These are phyloP conservation scores for Psophocarpus tetragonolobus DNA, from an alignment of 306 rosid genomes.

Conservation along the genomic window DNA sequence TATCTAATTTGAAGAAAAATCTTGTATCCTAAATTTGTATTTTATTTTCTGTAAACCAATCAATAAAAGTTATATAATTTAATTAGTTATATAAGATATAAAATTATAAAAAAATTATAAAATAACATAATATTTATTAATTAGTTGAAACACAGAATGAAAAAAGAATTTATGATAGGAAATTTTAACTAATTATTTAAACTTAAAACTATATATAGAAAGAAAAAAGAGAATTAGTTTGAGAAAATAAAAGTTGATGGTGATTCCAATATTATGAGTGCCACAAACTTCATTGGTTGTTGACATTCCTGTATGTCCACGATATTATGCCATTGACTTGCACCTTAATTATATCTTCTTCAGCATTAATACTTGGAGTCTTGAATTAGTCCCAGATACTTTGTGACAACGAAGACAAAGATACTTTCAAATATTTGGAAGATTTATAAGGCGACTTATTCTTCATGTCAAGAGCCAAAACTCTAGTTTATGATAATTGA, in stretches of 20 bases:
- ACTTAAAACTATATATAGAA: no score
- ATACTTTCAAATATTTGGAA: neutral
- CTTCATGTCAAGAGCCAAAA: conserved; percentile 17
- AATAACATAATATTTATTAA: no score
- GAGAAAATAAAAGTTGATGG: neutral
- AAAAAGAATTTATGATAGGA: no score
- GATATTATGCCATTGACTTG: neutral
- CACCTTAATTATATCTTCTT: neutral
- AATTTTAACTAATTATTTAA: no score
- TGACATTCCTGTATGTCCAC: neutral
- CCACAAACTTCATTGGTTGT: neutral
- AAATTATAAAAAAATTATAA: no score
- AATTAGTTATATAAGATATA: no score
- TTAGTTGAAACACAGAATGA: no score
- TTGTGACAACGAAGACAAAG: neutral
- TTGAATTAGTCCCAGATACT: neutral
- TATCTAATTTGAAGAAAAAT: no score
- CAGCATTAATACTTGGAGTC: neutral
- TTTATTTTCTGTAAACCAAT: no score
- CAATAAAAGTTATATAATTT: no score
- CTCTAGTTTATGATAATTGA: no score
- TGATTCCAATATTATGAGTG: neutral
- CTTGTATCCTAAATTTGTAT: no score
- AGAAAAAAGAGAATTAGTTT: neutral
- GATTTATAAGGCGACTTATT: neutral